Percentiles rank a stretch among this genome's conserved stretches.
Evolutionary conservation across 2,329 filamentous ascomycete genomes (phyloP).

Genomic region (Exophiala dermatitidis): DNA sequence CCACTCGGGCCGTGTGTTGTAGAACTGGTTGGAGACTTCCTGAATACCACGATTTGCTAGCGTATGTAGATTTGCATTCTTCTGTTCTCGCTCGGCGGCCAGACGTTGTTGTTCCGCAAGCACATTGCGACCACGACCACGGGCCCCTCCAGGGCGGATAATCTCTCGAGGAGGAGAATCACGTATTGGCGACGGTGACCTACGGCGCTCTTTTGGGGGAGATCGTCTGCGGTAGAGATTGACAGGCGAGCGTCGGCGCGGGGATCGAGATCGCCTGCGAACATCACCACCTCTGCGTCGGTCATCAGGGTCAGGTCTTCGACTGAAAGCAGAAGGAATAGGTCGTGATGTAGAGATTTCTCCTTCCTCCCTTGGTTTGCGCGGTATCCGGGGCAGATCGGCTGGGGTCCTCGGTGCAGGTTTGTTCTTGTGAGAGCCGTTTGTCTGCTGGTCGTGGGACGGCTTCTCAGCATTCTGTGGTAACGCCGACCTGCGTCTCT

Average conservation of each 20-base stretch:
- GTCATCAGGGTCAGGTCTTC: slow-evolving; percentile 23
- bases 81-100: slow-evolving; percentile 35
- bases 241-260: slow-evolving; percentile 22
- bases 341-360: slow-evolving; percentile 19
- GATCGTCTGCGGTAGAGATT: slow-evolving; percentile 27
- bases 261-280: slow-evolving; percentile 19
- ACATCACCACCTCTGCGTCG: slow-evolving; percentile 31
- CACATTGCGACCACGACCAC: slow-evolving; percentile 39
- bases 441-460: slow-evolving; percentile 3
- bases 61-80: slow-evolving; percentile 26
- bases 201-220: slow-evolving; percentile 32
- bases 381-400: slow-evolving; percentile 22
- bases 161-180: slow-evolving; percentile 38
- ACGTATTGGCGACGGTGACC: slow-evolving; percentile 38
- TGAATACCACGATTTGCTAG: slow-evolving; percentile 54
- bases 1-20: slow-evolving; percentile 90
- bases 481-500: slow-evolving; percentile 12
- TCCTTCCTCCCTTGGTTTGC: slow-evolving; percentile 24
- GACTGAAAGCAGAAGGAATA: slow-evolving; percentile 18
- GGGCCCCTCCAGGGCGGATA: slow-evolving; percentile 42
- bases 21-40: slow-evolving; percentile 85
- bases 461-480: not conserved
- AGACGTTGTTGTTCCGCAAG: slow-evolving; percentile 36
- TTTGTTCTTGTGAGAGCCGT: slow-evolving; percentile 8
- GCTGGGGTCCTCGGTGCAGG: slow-evolving; percentile 16